Evolutionary conservation across 345 rosid genomes (phyloP).

Genomic region (Eucalyptus marginata): DNA sequence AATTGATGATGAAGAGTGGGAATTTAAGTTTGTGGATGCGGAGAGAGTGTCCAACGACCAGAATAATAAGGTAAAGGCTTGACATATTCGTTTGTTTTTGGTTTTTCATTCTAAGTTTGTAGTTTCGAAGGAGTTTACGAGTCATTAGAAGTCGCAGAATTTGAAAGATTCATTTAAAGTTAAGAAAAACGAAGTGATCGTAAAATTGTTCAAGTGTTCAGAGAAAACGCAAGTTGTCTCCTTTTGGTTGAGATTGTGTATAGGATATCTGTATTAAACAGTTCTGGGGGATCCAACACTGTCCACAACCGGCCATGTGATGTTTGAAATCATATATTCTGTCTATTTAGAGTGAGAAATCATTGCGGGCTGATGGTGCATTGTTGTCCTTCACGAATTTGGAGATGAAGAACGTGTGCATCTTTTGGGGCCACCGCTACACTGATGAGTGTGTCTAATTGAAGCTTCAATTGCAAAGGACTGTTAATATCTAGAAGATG

Average conservation of each 20-base stretch:
- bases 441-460: neutral
- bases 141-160: neutral
- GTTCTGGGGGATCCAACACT: neutral
- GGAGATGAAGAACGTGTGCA: neutral
- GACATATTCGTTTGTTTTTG: neutral
- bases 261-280: neutral
- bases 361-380: neutral
- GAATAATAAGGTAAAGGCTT: neutral
- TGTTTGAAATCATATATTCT: neutral
- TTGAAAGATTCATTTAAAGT: neutral
- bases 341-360: neutral
- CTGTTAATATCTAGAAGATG: neutral
- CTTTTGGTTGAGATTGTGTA: neutral
- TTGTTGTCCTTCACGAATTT: neutral
- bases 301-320: neutral
- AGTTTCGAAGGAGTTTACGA: neutral
- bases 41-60: neutral
- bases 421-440: neutral
- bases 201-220: neutral
- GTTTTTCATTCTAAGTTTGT: neutral
- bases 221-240: neutral
- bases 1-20: slow-evolving; percentile 20
- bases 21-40: slow-evolving; percentile 17
- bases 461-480: neutral
- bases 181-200: neutral